A percentile compares a stretch with the other conserved stretches of the same genome.
phyloP scores from a whole-genome alignment of 1,284 basidiomycete species.

The Thecaphora thlaspeos region DNA sequence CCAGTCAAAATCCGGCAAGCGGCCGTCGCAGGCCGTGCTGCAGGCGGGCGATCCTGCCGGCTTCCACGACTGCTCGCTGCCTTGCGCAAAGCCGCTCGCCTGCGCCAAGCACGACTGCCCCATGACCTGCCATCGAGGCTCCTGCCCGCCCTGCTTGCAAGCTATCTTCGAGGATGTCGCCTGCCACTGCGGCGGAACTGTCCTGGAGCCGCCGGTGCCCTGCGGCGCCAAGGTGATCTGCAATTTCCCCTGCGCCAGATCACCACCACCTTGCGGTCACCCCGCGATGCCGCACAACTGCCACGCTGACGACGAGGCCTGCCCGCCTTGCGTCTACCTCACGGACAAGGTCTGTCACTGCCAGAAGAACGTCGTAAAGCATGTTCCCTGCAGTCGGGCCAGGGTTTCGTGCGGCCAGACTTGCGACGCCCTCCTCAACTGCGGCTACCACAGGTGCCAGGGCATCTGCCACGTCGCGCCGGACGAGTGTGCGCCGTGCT shows the following conservation, averaged over 20 bases:
- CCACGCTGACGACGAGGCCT: slow-evolving; percentile 45
- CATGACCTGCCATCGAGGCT: slow-evolving; percentile 51
- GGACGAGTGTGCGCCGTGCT: slow-evolving; percentile 46
- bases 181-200: slow-evolving; percentile 54
- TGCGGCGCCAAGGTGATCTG: slow-evolving; percentile 51
- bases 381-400: slow-evolving; percentile 52
- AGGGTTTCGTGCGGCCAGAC: slow-evolving; percentile 46
- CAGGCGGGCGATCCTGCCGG: slow-evolving; percentile 48
- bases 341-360: slow-evolving; percentile 51
- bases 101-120: slow-evolving; percentile 52
- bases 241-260: slow-evolving; percentile 51
- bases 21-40: slow-evolving; percentile 35
- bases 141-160: slow-evolving; percentile 54
- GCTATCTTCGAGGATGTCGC: slow-evolving; percentile 53
- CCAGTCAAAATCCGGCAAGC: slow-evolving; percentile 37
- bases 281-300: slow-evolving; percentile 54
- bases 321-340: slow-evolving; percentile 55
- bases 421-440: slow-evolving; percentile 47
- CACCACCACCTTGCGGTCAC: slow-evolving; percentile 52
- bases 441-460: slow-evolving; percentile 50
- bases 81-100: slow-evolving; percentile 45
- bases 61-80: slow-evolving; percentile 48
- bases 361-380: slow-evolving; percentile 46
- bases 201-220: slow-evolving; percentile 55
- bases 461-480: slow-evolving; percentile 47